Conservation (phyloP, 1,139 yeast species). For the Zhuliangozyma parablackwelliae region DNA sequence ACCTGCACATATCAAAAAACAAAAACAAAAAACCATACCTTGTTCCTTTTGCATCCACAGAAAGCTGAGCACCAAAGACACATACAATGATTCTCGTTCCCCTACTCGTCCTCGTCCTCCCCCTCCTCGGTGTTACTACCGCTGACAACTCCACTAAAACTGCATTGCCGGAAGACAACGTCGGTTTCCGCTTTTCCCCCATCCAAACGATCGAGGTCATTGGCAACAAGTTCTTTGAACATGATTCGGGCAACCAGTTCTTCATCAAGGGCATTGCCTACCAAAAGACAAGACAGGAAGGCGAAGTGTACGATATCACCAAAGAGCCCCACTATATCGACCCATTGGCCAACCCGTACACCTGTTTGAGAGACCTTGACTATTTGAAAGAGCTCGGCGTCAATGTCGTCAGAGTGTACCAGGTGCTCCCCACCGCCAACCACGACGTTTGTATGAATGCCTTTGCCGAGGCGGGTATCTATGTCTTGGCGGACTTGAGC, state of each 20-base stretch:
- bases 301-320: conserved; percentile 18
- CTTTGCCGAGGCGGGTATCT: conserved; percentile 50
- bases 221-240: conserved; percentile 47
- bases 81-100: neutral
- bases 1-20: no score
- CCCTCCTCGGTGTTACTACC: no score
- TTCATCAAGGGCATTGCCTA: conserved; percentile 58
- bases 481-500: conserved; percentile 51
- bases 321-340: conserved; percentile 42
- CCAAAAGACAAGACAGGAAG: conserved; percentile 42
- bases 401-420: conserved; percentile 53
- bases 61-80: neutral
- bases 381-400: conserved; percentile 44
- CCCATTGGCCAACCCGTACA: conserved; percentile 43
- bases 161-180: neutral
- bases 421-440: conserved; percentile 44
- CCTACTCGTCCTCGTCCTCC: no score
- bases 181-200: neutral
- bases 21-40: no score
- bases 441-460: conserved; percentile 57
- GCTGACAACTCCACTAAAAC: no score
- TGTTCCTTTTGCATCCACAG: no score
- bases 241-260: conserved; percentile 42
- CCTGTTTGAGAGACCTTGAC: conserved; percentile 50
- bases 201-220: conserved; percentile 13